Conservation (phyloP, 139 green algal genomes). For the Coccomyxa sp. region DNA sequence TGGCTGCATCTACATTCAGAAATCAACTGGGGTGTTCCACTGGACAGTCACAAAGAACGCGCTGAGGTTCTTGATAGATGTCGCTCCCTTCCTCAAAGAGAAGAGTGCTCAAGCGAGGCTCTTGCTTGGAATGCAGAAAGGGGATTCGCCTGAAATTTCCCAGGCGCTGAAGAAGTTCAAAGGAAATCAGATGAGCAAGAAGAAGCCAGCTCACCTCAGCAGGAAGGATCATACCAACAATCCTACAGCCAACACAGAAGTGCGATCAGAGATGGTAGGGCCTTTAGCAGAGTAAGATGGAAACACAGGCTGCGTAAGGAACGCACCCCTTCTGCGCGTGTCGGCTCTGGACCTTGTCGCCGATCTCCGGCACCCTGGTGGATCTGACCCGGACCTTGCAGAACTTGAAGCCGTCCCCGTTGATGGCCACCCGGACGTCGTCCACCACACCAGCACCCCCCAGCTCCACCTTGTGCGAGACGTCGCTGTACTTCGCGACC, state of each 20-base stretch:
- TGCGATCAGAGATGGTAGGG: not conserved
- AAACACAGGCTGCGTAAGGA: too few relatives aligned
- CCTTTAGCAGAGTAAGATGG: too few relatives aligned
- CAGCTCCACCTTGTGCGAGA: too few relatives aligned
- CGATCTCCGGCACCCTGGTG: not conserved
- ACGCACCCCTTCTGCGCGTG: slow-evolving; percentile 24
- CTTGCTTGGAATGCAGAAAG: not conserved
- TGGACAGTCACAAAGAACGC: not conserved
- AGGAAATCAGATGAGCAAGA: too few relatives aligned
- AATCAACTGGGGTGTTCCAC: not conserved
- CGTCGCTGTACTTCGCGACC: too few relatives aligned
- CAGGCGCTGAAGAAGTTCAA: too few relatives aligned
- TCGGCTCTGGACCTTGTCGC: slow-evolving; percentile 8
- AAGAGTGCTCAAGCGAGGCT: not conserved
- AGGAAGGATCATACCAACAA: slow-evolving; percentile 4
- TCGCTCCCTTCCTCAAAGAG: not conserved
- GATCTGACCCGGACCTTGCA: not conserved
- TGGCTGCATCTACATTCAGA: not conserved
- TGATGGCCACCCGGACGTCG: too few relatives aligned
- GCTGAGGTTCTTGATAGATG: not conserved
- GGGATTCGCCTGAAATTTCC: too few relatives aligned
- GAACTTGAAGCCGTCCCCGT: too few relatives aligned
- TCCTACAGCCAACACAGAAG: not conserved
- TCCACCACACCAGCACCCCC: too few relatives aligned
- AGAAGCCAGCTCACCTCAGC: too few relatives aligned